Base-by-base conservation (phyloP, 2,329 filamentous ascomycete genomes). In the Davidsoniella eucalypti region DNA sequence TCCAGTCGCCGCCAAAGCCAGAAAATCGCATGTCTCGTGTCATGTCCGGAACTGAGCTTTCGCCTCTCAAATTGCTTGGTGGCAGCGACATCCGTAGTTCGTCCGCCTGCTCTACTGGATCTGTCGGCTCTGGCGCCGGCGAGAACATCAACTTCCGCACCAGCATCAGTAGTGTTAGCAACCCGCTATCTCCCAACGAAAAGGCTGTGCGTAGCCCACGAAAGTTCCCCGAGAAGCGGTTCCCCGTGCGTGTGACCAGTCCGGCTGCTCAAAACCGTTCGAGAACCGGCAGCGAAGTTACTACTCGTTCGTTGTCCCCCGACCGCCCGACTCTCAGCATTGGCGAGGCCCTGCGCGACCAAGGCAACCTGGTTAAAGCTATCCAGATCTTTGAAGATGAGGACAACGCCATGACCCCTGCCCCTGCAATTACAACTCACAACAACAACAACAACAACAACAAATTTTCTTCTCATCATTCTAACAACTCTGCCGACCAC, bases 331-430 rank as follows among this genome's bases (percentile, higher is more conserved):
- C 45, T 5, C 64, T 72, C 38, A 69, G 65, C 44, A 60, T 79
- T 17, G 71, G 77, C 49, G 70, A 77, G 51, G 70, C 70, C 2
- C 64, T 79, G 49, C 64, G 65, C 40, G 68, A 73, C 42, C 78
- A 77, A 55, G 69, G 70, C 47, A 74, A 72, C 2, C 64, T 80
- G 38, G 72, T 70, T 57, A 70, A 70, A 51, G 75, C 75, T 4
- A 79, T 81, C 56, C 69, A 75, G 53, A 79, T 80, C 43, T 74
- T 80, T 33, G 78, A 81, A 58, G 76, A 80, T 57, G 69, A 72
- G 25, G 61, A 60, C 33, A 57, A 53, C 44, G 43, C 25, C 29
- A 56, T 14, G 56, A 60, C 44, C 36, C 38, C 44, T 33, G 37
- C 44, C 36, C 43, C 43, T 16, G 46, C 46, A 10, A 48, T 23